Evolutionary conservation across 148 eudicot species (phyloP), one percentile per base, ranked within the genome.

Genomic region (Heliamphora exappendiculata): DNA sequence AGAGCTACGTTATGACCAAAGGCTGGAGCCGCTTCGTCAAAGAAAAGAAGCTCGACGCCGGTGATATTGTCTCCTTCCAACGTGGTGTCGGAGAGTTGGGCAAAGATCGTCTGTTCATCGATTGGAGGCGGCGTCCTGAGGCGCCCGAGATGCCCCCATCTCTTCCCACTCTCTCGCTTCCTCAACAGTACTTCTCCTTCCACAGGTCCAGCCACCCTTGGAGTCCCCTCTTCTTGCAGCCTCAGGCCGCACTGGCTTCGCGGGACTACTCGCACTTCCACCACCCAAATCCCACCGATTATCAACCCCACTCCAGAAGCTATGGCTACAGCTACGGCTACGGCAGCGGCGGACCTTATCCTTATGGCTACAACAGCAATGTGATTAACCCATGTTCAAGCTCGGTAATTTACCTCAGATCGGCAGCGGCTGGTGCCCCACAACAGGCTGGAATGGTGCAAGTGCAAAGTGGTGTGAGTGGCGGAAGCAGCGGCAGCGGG

Each of bases 21-120:
- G 97, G 97, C 0, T 92, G 97, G 97, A 85, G 89, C 74, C 87
- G 97, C 0, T 92, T 92, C 75, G 97, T 92, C 14, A 92, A 92
- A 84, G 97, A 92, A 44, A 92, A 92, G 82, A 89, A 92, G 84
- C 87, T 92, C 0, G 87, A 89, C 66, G 89, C 97, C 7, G 94
- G 94, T 0, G 97, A 92, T 57, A 81, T 87, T 1, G 94, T 92
- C 16, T 90, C 92, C 0, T 92, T 92, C 76, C 94, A 88, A 1
- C 80, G 93, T 0, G 90, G 89, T 1, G 78, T 82, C 47, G 91
- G 90, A n/a, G 81, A 85, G 7, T 41, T 42, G 17, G 84, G 67
- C 3, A 86, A 81, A 22, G 85, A 91, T 36, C 88, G 82, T 7
- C 70, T 93, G 11, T 93, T 84, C 73, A 93, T 93, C 72, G 95